These are phyloP conservation scores for Boeremia lycopersici DNA, from an alignment of 2,329 filamentous ascomycete genomes.

Conservation along the genomic window DNA sequence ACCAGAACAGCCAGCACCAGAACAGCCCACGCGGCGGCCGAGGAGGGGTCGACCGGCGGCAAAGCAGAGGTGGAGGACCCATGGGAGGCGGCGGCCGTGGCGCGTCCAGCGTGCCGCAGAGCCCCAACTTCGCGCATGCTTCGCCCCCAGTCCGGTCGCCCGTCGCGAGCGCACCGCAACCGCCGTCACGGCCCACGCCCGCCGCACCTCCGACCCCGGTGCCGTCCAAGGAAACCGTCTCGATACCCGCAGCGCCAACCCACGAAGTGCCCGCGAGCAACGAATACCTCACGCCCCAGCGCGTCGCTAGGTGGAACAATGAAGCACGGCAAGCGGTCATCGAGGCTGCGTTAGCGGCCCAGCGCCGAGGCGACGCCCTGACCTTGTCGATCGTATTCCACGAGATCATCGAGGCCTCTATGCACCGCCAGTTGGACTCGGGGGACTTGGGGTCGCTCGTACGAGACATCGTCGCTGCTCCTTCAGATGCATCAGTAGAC, in stretches of 20 bases:
- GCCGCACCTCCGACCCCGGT: slow-evolving; percentile 26
- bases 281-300: slow-evolving; percentile 74
- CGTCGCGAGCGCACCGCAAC: slow-evolving; percentile 26
- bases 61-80: slow-evolving; percentile 27
- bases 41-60: slow-evolving; percentile 28
- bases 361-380: slow-evolving; percentile 69
- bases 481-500: slow-evolving; percentile 53
- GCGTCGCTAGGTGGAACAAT: slow-evolving; percentile 70
- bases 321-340: slow-evolving; percentile 71
- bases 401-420: slow-evolving; percentile 78
- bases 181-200: slow-evolving; percentile 24
- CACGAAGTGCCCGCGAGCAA: slow-evolving; percentile 65
- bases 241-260: slow-evolving; percentile 14
- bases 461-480: slow-evolving; percentile 71
- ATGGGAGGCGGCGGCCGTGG: slow-evolving; percentile 32
- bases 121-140: slow-evolving; percentile 35
- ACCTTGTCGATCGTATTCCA: slow-evolving; percentile 77
- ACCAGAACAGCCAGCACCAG: slow-evolving; percentile 47
- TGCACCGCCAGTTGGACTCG: slow-evolving; percentile 71
- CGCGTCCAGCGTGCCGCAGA: slow-evolving; percentile 38
- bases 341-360: slow-evolving; percentile 67
- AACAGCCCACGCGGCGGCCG: slow-evolving; percentile 38
- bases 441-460: slow-evolving; percentile 73
- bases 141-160: slow-evolving; percentile 44
- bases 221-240: slow-evolving; percentile 45